Conservation (phyloP, 306 rosid genomes). For the Medicago ruthenica region DNA sequence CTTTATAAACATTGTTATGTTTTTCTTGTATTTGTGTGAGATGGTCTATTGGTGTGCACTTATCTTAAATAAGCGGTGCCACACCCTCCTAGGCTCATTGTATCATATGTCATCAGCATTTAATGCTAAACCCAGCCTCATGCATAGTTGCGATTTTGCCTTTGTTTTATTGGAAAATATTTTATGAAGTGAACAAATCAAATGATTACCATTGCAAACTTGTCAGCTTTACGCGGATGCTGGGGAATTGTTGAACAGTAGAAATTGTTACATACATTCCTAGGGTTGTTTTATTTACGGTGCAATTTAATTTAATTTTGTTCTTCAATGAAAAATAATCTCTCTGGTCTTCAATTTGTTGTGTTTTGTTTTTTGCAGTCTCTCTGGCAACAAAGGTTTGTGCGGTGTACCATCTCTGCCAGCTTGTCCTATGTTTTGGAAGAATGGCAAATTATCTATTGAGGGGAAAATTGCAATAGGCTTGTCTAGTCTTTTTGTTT, state of each 20-base stretch:
- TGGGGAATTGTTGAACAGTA: conserved; percentile 21
- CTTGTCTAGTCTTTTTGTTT: conserved; percentile 60
- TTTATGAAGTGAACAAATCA: conserved; percentile 26
- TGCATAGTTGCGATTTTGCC: not conserved
- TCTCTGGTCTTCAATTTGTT: conserved; percentile 17
- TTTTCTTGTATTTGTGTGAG: conserved; percentile 10
- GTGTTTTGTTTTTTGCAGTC: conserved; percentile 54
- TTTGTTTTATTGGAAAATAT: conserved; percentile 16
- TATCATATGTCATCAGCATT: conserved; percentile 15
- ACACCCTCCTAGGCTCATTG: conserved; percentile 7
- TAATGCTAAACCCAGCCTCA: conserved; percentile 29
- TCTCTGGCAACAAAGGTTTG: conserved; percentile 80
- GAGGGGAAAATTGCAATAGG: conserved; percentile 82
- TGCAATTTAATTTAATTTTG: conserved; percentile 20
- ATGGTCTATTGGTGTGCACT: not conserved
- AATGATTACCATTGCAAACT: conserved; percentile 20
- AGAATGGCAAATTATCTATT: conserved; percentile 72
- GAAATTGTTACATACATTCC: conserved; percentile 29
- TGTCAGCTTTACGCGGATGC: conserved; percentile 23
- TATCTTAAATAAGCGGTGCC: conserved; percentile 33
- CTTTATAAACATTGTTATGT: not conserved
- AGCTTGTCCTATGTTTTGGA: conserved; percentile 84
- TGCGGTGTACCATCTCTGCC: conserved; percentile 87
- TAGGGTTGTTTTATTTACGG: conserved; percentile 13
- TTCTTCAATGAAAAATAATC: conserved; percentile 12